Evolutionary conservation across 352 stramenopile species (phyloP).

Genomic region (Phytophthora hibernalis): DNA sequence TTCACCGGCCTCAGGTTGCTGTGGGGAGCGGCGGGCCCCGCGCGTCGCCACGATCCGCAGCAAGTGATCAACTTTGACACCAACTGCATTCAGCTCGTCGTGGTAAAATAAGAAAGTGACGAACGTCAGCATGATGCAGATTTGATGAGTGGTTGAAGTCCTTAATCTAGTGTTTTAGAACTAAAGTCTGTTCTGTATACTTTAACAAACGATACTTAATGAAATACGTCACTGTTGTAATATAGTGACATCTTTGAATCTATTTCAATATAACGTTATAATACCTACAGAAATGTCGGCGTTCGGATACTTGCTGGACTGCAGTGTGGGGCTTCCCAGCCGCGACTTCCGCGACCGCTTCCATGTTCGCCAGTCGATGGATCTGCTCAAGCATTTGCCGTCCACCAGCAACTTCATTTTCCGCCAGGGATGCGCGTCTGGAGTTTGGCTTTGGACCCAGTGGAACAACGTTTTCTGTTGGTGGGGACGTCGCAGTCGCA

Average conservation of each 20-base stretch:
- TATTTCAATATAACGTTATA: no score
- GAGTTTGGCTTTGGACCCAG: conserved; percentile 63
- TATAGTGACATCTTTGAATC: no score
- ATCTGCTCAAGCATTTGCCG: conserved; percentile 30
- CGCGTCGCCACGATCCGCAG: conserved; percentile 45
- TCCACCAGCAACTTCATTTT: conserved; percentile 67
- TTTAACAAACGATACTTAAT: no score
- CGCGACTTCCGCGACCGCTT: conserved; percentile 53
- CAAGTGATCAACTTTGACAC: conserved; percentile 49
- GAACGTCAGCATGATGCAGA: not conserved
- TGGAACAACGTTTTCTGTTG: conserved; percentile 66
- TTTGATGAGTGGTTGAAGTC: conserved; percentile 18
- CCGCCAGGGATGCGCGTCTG: conserved; percentile 62
- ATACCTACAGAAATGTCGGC: conserved; percentile 25
- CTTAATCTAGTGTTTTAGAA: no score
- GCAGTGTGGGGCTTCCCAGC: conserved; percentile 53
- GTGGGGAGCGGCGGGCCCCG: conserved; percentile 12
- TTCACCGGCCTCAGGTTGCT: conserved; percentile 29
- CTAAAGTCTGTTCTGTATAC: no score
- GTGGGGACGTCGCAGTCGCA: conserved; percentile 65
- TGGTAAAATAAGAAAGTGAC: conserved; percentile 3
- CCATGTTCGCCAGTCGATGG: conserved; percentile 31
- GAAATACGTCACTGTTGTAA: no score
- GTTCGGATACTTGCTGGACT: conserved; percentile 65
- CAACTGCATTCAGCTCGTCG: conserved; percentile 23